Percentiles rank a stretch among this genome's conserved stretches.
These are phyloP conservation scores for Citropsis articulata DNA, from an alignment of 345 rosid species.

Conservation along the genomic window DNA sequence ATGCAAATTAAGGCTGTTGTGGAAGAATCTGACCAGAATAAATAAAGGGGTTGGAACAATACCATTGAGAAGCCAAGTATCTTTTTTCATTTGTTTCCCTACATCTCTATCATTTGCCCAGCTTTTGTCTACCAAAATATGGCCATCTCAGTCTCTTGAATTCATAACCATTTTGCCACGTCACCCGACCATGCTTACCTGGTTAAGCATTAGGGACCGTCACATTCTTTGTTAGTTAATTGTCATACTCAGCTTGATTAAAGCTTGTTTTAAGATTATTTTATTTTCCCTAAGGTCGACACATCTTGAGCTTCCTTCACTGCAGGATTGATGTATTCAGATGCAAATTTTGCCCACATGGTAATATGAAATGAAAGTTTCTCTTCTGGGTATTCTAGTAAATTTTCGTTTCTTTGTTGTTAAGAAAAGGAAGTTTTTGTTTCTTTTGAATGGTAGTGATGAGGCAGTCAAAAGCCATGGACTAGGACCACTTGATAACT, in stretches of 20 bases:
- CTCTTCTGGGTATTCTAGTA: constrained; percentile 18
- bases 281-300: constrained; percentile 15
- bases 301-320: constrained; percentile 21
- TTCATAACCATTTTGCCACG: constrained; percentile 31
- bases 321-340: constrained; percentile 8
- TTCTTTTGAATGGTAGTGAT: constrained; percentile 27
- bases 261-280: constrained; percentile 13
- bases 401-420: constrained; percentile 37
- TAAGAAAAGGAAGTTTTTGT: constrained; percentile 35
- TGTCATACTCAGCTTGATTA: background rate
- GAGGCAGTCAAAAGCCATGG: constrained; percentile 32
- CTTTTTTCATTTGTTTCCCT: constrained; percentile 47
- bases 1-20: constrained; percentile 67
- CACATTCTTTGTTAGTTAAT: constrained; percentile 14
- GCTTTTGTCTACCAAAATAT: constrained; percentile 44
- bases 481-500: constrained; percentile 26
- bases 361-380: background rate
- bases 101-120: constrained; percentile 40
- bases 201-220: constrained; percentile 24
- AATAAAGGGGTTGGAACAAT: constrained; percentile 50
- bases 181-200: constrained; percentile 35
- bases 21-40: constrained; percentile 70
- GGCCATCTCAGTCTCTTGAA: constrained; percentile 29
- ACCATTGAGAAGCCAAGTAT: constrained; percentile 77
- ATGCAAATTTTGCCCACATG: background rate